These are phyloP conservation scores for Haplosporangium gracile DNA, from an alignment of 192 early-diverging fungal genomes.

Conservation along the genomic window DNA sequence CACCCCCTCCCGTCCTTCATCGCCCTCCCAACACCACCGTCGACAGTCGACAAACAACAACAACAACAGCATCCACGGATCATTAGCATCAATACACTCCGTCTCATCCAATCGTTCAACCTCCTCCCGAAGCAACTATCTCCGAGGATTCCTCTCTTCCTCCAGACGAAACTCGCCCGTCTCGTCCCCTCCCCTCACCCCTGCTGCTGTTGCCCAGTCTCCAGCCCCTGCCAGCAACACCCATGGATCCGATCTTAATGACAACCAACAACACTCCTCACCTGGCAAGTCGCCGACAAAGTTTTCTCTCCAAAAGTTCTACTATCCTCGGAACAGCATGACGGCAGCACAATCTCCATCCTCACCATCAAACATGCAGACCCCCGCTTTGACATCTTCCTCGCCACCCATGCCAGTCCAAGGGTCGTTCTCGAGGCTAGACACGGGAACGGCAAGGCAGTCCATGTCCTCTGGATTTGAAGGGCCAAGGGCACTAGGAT, in stretches of 20 bases:
- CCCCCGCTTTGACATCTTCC: neutral
- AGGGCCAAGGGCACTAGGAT: constrained; percentile 36
- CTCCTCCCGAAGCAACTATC: constrained; percentile 20
- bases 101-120: constrained; percentile 1
- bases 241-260: neutral
- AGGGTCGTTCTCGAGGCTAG: constrained; percentile 44
- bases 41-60: constrained; percentile 4
- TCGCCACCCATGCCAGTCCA: neutral
- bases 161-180: constrained; percentile 5
- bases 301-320: constrained; percentile 55
- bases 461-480: constrained; percentile 26
- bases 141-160: constrained; percentile 30
- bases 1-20: neutral
- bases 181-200: constrained; percentile 3
- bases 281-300: constrained; percentile 10
- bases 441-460: constrained; percentile 9
- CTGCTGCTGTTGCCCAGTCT: constrained; percentile 1
- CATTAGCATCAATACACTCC: constrained; percentile 13
- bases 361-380: constrained; percentile 8
- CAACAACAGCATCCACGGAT: constrained; percentile 6
- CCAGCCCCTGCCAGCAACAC: neutral
- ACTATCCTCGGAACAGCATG: constrained; percentile 51
- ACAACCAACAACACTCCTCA: constrained; percentile 12
- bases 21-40: constrained; percentile 20
- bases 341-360: constrained; percentile 1